Percentiles rank a stretch among this genome's conserved stretches.
Evolutionary conservation across 176 grass and related monocot genomes (phyloP).

Genomic region (Musa acuminata): DNA sequence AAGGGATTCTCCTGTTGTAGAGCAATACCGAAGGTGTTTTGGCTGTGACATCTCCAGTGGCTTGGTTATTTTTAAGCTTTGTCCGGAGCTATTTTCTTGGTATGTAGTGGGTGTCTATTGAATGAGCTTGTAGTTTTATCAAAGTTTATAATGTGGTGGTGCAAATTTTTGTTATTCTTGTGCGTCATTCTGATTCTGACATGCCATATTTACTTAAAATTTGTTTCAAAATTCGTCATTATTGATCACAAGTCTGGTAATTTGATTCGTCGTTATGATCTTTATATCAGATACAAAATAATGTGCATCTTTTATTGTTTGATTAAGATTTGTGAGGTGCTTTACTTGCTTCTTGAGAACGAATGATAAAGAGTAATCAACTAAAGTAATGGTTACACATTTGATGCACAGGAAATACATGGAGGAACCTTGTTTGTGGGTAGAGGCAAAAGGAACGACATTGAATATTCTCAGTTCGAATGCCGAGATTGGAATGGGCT

Average conservation of each 20-base stretch:
- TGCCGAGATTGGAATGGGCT: constrained; percentile 77
- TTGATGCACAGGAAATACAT: constrained; percentile 65
- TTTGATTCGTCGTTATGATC: background rate
- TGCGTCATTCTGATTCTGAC: background rate
- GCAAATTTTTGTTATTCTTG: background rate
- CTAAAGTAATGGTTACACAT: constrained; percentile 1
- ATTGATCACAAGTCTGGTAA: background rate
- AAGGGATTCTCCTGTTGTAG: no score
- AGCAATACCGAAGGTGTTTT: no score
- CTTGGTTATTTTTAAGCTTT: no score
- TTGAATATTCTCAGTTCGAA: constrained; percentile 63
- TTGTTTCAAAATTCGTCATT: background rate
- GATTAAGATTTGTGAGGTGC: background rate
- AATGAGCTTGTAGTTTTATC: background rate
- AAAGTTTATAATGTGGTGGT: background rate
- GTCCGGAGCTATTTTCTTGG: background rate
- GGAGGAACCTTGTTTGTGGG: constrained; percentile 76
- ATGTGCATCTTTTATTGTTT: no score
- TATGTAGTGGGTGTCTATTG: background rate
- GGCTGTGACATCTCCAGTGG: no score
- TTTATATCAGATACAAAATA: no score
- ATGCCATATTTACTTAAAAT: background rate
- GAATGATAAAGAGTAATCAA: background rate
- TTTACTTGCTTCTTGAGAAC: background rate
- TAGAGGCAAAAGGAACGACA: constrained; percentile 57